phyloP scores from a whole-genome alignment of 148 eudicot species.

The Chenopodium formosanum region DNA sequence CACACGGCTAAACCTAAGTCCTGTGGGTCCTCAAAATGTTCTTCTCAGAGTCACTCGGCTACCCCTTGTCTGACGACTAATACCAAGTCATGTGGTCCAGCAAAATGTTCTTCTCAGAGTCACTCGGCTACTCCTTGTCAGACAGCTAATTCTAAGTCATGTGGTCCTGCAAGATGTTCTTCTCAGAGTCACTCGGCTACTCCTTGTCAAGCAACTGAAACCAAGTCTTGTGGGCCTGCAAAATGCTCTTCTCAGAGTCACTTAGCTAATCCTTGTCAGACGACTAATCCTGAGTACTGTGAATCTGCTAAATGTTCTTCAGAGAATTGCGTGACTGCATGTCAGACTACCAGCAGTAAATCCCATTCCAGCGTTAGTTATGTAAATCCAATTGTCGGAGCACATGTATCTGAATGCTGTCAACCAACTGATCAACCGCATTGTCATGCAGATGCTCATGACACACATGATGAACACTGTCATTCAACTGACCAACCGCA shows the following conservation, averaged over 20 bases:
- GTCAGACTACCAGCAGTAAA: not conserved
- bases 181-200: constrained; percentile 9
- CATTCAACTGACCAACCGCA: not conserved
- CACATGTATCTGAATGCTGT: not conserved
- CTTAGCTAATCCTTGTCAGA: constrained; percentile 1
- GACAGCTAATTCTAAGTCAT: not conserved
- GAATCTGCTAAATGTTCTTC: constrained; percentile 17
- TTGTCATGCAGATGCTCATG: not conserved
- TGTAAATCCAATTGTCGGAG: not conserved
- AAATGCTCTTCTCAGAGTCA: constrained; percentile 16
- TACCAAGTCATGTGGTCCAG: not conserved
- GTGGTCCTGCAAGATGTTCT: constrained; percentile 15
- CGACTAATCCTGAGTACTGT: not conserved
- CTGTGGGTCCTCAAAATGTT: constrained; percentile 2
- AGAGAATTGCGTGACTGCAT: constrained; percentile 5
- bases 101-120: not conserved
- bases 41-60: not conserved
- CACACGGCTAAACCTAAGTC: not conserved
- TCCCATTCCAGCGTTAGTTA: not conserved
- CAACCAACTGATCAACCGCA: not conserved
- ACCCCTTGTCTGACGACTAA: not conserved
- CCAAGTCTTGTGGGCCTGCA: not conserved
- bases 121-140: constrained; percentile 1
- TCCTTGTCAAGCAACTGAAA: not conserved
- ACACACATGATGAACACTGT: not conserved